phyloP scores from a whole-genome alignment of 257 asterid species.

The Primulina eburnea region DNA sequence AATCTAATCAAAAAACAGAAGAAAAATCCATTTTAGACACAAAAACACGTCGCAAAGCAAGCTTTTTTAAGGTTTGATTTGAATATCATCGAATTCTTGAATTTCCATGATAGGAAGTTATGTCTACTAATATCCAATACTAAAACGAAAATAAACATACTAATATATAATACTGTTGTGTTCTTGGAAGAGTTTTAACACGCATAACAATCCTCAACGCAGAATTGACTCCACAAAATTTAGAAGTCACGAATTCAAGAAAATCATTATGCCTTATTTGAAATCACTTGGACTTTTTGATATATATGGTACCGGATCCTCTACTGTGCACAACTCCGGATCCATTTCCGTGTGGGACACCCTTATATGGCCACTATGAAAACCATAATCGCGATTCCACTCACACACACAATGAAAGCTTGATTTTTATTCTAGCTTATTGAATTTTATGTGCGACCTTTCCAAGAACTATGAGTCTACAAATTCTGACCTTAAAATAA shows the following conservation, averaged over 20 bases:
- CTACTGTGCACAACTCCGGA: no score
- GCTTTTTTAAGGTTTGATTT: background rate
- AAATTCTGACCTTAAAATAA: constrained; percentile 12
- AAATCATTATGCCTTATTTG: background rate
- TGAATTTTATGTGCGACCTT: background rate
- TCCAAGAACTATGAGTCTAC: background rate
- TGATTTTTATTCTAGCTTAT: background rate
- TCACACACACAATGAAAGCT: background rate
- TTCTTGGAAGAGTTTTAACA: background rate
- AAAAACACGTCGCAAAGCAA: background rate
- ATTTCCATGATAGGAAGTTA: background rate
- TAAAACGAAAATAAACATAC: no score
- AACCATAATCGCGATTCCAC: background rate
- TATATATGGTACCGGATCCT: background rate
- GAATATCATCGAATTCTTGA: background rate
- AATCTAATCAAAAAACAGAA: constrained; percentile 39
- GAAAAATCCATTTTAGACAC: background rate
- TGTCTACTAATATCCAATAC: background rate
- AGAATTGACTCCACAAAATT: background rate
- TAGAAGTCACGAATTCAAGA: background rate
- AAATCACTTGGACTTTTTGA: constrained; percentile 7
- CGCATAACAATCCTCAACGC: background rate
- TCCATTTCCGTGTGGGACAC: constrained; percentile 15
- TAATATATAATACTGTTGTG: background rate
- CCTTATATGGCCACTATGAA: constrained; percentile 24